Evolutionary conservation across 805 yeast species (phyloP).

Genomic region (Ascoidea tarda): DNA sequence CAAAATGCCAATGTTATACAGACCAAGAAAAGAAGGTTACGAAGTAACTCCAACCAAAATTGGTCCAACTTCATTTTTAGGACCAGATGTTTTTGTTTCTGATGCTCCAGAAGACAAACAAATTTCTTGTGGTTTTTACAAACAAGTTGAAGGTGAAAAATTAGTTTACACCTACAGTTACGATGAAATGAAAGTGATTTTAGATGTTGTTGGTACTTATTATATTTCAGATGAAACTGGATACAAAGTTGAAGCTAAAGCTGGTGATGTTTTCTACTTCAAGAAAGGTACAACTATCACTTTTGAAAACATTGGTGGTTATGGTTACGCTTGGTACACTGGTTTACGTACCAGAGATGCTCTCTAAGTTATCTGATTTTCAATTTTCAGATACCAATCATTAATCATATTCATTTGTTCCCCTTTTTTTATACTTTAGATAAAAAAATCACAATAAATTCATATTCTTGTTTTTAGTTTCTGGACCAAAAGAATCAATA

Average conservation of each 20-base stretch:
- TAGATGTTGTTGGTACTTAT: conserved; percentile 50
- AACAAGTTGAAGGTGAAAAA: conserved; percentile 55
- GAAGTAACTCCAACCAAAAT: conserved; percentile 43
- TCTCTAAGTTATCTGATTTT: neutral
- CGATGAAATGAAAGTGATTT: conserved; percentile 21
- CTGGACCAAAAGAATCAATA: no score
- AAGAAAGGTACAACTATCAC: conserved; percentile 48
- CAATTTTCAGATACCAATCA: no score
- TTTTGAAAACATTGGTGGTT: conserved; percentile 37
- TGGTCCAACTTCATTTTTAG: conserved; percentile 48
- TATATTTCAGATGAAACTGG: conserved; percentile 47
- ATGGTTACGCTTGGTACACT: conserved; percentile 33
- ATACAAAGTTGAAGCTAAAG: conserved; percentile 33
- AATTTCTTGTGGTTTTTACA: conserved; percentile 54
- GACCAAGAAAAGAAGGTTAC: conserved; percentile 34
- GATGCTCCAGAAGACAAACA: conserved; percentile 42
- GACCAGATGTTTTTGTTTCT: conserved; percentile 44
- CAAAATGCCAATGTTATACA: conserved; percentile 39
- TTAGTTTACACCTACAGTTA: conserved; percentile 45
- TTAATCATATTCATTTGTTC: no score
- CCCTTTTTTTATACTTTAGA: no score
- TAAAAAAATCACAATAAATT: no score
- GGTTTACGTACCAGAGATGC: neutral
- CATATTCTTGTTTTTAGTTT: no score
- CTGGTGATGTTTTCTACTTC: conserved; percentile 54